Conservation (phyloP, 177 flowering plant genomes). For the Telopea speciosissima region DNA sequence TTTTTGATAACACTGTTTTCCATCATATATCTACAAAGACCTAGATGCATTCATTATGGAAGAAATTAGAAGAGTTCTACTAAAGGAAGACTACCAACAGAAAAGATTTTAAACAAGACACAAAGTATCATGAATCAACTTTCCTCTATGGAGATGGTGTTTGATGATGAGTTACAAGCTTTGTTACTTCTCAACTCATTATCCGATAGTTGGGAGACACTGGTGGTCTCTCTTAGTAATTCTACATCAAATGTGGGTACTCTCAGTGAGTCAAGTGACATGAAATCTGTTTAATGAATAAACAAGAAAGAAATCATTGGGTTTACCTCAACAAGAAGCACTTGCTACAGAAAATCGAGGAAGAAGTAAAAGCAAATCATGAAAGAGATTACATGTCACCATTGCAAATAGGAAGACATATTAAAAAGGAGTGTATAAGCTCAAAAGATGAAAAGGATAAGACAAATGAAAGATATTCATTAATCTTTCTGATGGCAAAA, state of each 20-base stretch:
- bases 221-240: background rate
- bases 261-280: background rate
- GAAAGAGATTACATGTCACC: too few species aligned
- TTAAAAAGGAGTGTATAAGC: too few species aligned
- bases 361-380: too few species aligned
- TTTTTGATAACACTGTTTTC: background rate
- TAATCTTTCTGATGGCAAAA: too few species aligned
- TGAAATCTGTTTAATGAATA: background rate
- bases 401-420: too few species aligned
- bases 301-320: background rate
- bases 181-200: conserved; percentile 1
- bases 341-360: too few species aligned
- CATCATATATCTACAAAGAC: background rate
- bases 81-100: background rate
- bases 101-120: background rate
- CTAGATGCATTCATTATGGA: background rate
- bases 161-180: background rate
- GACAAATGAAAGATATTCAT: too few species aligned
- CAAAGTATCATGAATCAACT: background rate
- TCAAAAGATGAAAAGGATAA: too few species aligned
- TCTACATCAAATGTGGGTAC: background rate
- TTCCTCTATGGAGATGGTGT: background rate
- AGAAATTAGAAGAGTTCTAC: background rate
- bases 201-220: background rate
- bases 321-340: too few species aligned